Percentiles rank a stretch among this genome's conserved stretches.
Evolutionary conservation across 441 rosid species (phyloP).

Genomic region (Gossypium aridum): DNA sequence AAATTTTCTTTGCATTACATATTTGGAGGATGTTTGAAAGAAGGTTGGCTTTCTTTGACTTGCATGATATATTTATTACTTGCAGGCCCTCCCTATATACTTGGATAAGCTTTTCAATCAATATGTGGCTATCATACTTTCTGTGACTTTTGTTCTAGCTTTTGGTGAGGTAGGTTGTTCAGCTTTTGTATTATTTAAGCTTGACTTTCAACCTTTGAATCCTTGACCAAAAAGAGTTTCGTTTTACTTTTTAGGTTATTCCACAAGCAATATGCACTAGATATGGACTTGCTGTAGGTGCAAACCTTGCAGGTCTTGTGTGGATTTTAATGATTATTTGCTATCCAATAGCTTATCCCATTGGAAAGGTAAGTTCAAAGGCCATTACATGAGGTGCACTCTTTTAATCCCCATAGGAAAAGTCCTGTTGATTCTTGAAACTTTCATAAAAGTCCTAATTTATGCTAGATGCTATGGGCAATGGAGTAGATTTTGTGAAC

Average conservation of each 20-base stretch:
- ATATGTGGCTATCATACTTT: slow-evolving; percentile 80
- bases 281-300: slow-evolving; percentile 95
- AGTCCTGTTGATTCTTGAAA: neutral
- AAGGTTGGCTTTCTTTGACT: neutral
- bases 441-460: neutral
- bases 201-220: neutral
- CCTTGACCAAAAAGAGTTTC: slow-evolving; percentile 8
- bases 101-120: slow-evolving; percentile 92
- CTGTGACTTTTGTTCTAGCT: slow-evolving; percentile 81
- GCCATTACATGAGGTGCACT: neutral
- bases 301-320: slow-evolving; percentile 81
- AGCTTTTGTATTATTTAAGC: neutral
- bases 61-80: slow-evolving; percentile 8
- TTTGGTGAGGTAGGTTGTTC: slow-evolving; percentile 71
- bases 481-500: neutral
- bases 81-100: slow-evolving; percentile 89
- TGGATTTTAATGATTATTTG: slow-evolving; percentile 73
- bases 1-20: neutral
- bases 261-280: slow-evolving; percentile 92
- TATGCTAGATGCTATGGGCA: neutral
- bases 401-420: neutral
- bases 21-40: neutral
- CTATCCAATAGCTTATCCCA: slow-evolving; percentile 87
- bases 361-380: slow-evolving; percentile 61
- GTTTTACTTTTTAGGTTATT: slow-evolving; percentile 54